A percentile compares a stretch with the other conserved stretches of the same genome.
Evolutionary conservation across 202 grass and related monocot species (phyloP).

Genomic region (Carex sylvatica): DNA sequence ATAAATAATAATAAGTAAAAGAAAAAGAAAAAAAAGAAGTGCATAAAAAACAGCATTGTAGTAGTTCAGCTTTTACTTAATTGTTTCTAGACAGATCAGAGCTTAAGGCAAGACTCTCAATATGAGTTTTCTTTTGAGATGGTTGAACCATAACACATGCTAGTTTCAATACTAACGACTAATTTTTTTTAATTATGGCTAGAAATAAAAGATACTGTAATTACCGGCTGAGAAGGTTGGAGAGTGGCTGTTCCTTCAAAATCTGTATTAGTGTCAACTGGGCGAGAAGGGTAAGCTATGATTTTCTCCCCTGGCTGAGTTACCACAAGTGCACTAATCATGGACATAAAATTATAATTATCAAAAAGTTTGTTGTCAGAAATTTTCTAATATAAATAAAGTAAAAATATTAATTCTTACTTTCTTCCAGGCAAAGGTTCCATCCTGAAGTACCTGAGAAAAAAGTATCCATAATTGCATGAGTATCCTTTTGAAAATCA

Average conservation of each 20-base stretch:
- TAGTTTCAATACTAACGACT: not conserved
- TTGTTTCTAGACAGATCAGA: slow-evolving; percentile 14
- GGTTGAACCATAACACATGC: not conserved
- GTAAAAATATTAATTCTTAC: slow-evolving; percentile 50
- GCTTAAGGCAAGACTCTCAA: not conserved
- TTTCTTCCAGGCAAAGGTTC: slow-evolving; percentile 92
- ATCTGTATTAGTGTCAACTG: slow-evolving; percentile 86
- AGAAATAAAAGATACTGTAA: slow-evolving; percentile 22
- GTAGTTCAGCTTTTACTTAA: not conserved
- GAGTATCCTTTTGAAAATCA: not conserved
- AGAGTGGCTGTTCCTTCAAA: slow-evolving; percentile 95
- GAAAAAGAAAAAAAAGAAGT: not conserved
- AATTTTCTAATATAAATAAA: slow-evolving; percentile 29
- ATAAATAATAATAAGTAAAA: not conserved
- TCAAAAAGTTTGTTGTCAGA: slow-evolving; percentile 13
- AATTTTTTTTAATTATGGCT: not conserved
- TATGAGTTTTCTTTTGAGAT: not conserved
- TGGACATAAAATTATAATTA: slow-evolving; percentile 23
- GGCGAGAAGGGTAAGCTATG: slow-evolving; percentile 79
- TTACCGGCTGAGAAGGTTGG: slow-evolving; percentile 91
- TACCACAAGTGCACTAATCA: slow-evolving; percentile 72
- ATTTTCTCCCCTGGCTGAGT: slow-evolving; percentile 81
- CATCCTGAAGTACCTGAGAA: slow-evolving; percentile 86
- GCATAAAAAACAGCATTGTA: slow-evolving; percentile 11
- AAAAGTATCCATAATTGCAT: slow-evolving; percentile 19